Base-by-base conservation (phyloP, 1,284 basidiomycete genomes). In the Papiliotrema flavescens region DNA sequence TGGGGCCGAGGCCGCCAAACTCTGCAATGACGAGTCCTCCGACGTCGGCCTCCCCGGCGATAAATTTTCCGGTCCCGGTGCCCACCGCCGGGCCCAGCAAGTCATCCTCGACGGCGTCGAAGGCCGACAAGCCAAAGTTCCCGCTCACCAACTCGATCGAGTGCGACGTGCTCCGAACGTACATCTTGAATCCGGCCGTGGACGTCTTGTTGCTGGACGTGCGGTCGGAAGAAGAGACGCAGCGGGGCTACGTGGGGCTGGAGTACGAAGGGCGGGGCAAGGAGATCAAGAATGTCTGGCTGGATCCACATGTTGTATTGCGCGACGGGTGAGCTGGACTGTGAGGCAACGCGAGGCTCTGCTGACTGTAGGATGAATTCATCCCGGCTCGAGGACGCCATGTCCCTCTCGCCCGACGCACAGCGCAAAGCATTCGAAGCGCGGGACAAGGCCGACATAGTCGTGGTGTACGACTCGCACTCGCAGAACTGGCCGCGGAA, bases 361-460 rank as follows among this genome's bases (percentile, higher is more conserved):
- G 49, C 43, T 53, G 11, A 44, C 40, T 9, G 54, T 67, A 92
- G 90, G 40, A 80, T 92, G 58, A 82, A 81, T 7, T 82, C 84
- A 2, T 73, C 80, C 26, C 80, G 80, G 19, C 82, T 98, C 19
- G 91, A 96, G 74, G 82, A 88, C 56, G 83, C 89, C 0, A 81
- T 96, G 50, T 77, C 84, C 1, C 77, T 90, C 20, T 85, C 84
- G 1, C 88, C 92, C 0, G 79, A 81, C 23, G 72, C 81, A 37
- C 92, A 97, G 76, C 81, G 80, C 40, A 79, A 80, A 1, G 78
- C 88, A 19, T 98, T 97, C 73, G 75, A 79, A 24, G 86, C 88
- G 54, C 86, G 95, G 26, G 83, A 91, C 68, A 86, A 86, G 64
- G 96, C 89, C 73, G 93, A 98, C 63, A 76, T 96, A 15, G 84